phyloP scores from a whole-genome alignment of 768 basidiomycete genomes.

The Boletellus sp. region DNA sequence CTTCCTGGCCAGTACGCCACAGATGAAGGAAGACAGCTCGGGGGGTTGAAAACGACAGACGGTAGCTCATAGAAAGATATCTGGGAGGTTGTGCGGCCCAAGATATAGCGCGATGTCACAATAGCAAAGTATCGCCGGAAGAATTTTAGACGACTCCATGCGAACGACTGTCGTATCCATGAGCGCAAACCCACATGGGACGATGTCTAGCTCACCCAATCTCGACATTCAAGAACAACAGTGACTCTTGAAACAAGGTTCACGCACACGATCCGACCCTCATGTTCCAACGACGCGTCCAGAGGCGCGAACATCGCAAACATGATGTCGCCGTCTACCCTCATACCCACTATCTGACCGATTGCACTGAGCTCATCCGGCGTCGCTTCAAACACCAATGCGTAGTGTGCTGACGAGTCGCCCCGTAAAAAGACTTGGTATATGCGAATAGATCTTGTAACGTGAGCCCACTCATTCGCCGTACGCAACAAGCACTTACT shows the following conservation, averaged over 20 bases:
- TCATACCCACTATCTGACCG: constrained; percentile 18
- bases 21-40: not conserved
- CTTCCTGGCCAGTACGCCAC: constrained; percentile 16
- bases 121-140: constrained; percentile 11
- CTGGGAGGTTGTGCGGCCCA: not conserved
- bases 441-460: constrained; percentile 21
- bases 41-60: constrained; percentile 6
- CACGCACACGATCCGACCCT: constrained; percentile 16
- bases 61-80: constrained; percentile 18
- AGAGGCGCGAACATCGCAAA: constrained; percentile 9
- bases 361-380: constrained; percentile 10
- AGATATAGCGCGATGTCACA: not conserved
- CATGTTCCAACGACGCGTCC: not conserved
- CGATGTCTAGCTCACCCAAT: constrained; percentile 13
- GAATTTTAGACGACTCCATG: constrained; percentile 13
- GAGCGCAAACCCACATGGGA: not conserved
- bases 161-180: constrained; percentile 7
- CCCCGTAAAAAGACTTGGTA: constrained; percentile 20
- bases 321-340: constrained; percentile 24
- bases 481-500: constrained; percentile 12
- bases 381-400: constrained; percentile 18
- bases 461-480: not conserved
- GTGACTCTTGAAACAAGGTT: constrained; percentile 15
- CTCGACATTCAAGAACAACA: constrained; percentile 13
- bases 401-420: not conserved